phyloP scores from a whole-genome alignment of 1,284 basidiomycete species.

The Papiliotrema terrestris region DNA sequence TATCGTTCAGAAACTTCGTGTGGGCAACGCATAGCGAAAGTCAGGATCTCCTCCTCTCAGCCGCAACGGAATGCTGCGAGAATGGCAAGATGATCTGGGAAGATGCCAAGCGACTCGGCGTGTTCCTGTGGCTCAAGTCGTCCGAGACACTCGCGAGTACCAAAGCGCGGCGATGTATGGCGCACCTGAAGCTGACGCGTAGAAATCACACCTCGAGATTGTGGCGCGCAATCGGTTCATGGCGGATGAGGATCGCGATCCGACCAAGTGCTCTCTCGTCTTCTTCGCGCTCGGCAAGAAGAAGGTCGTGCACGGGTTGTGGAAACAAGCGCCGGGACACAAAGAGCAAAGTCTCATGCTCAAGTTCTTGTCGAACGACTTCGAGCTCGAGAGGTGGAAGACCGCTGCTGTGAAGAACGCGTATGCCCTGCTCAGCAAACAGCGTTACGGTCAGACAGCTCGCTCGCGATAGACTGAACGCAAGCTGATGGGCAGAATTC shows the following conservation, averaged over 20 bases:
- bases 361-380: conserved; percentile 90
- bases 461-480: not conserved
- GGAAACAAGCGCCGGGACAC: conserved; percentile 93
- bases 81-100: conserved; percentile 78
- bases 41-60: conserved; percentile 74
- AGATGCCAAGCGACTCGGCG: conserved; percentile 77
- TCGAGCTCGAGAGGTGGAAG: conserved; percentile 77
- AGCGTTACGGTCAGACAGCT: conserved; percentile 70
- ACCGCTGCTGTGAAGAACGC: conserved; percentile 96
- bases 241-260: conserved; percentile 77
- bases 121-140: conserved; percentile 83
- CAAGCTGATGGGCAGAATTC: conserved; percentile 61
- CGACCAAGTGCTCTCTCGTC: conserved; percentile 80
- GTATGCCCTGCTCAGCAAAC: conserved; percentile 85
- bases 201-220: conserved; percentile 80
- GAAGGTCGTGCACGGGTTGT: conserved; percentile 87
- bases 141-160: conserved; percentile 65
- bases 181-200: conserved; percentile 7
- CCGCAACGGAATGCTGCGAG: conserved; percentile 66
- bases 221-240: conserved; percentile 92
- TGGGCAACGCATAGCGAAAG: conserved; percentile 95
- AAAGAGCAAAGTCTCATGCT: conserved; percentile 86
- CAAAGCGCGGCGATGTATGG: conserved; percentile 32
- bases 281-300: conserved; percentile 93
- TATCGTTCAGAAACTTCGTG: conserved; percentile 85